These are phyloP conservation scores for Tetradesmus obliquus DNA, from an alignment of 139 green algal species.

Conservation along the genomic window DNA sequence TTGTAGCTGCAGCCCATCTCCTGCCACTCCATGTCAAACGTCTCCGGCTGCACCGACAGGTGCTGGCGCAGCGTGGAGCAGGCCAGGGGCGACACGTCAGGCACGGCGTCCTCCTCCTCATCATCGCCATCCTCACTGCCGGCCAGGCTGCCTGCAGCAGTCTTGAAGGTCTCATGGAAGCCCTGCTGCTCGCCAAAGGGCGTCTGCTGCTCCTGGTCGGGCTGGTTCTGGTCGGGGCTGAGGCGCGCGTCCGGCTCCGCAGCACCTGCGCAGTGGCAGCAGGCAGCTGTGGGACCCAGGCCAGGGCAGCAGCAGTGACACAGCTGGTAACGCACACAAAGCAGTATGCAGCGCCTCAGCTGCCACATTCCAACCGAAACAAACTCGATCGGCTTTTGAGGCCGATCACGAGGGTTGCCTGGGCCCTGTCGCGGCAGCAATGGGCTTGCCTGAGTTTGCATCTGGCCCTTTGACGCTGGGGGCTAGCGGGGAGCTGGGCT, in stretches of 20 bases:
- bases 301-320: not conserved
- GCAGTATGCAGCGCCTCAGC: not conserved
- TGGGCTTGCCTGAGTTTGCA: not conserved
- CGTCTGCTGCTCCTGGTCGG: not conserved
- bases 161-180: not conserved
- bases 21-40: slow-evolving; percentile 42
- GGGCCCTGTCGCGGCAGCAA: not conserved
- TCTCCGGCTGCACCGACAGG: slow-evolving; percentile 13
- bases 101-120: not conserved
- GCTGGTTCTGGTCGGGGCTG: not conserved
- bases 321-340: not conserved
- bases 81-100: not conserved
- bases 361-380: too few species aligned
- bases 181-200: not conserved
- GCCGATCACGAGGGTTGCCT: not conserved
- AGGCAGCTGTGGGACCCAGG: not conserved
- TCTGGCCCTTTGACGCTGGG: not conserved
- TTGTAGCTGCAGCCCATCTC: slow-evolving; percentile 45
- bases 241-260: not conserved
- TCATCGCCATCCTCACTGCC: not conserved
- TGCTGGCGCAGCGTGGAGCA: not conserved
- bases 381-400: too few species aligned
- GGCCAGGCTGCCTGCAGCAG: not conserved
- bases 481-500: not conserved
- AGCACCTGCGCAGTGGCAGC: not conserved